These are phyloP conservation scores for Boletellus deceptivus DNA, from an alignment of 1,284 basidiomycete genomes.

Conservation along the genomic window DNA sequence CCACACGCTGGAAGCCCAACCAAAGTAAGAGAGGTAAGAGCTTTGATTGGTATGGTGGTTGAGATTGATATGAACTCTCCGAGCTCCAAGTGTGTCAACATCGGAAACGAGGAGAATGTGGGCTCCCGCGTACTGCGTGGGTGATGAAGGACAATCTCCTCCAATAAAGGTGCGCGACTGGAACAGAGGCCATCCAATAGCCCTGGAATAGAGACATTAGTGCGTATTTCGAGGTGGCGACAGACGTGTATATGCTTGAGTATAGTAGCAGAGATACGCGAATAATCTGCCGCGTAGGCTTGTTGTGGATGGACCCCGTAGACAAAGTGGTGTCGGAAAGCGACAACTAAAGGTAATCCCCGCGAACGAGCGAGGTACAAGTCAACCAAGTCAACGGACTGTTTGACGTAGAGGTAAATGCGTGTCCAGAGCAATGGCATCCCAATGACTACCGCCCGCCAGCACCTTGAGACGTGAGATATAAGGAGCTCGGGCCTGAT, in stretches of 20 bases:
- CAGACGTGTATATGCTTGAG: constrained; percentile 28
- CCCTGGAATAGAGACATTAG: constrained; percentile 26
- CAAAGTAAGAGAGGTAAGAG: constrained; percentile 27
- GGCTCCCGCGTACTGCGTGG: constrained; percentile 15
- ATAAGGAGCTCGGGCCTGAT: constrained; percentile 26
- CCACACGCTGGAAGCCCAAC: constrained; percentile 24
- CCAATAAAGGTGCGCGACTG: constrained; percentile 24
- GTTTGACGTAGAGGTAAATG: constrained; percentile 26
- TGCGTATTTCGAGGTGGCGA: constrained; percentile 27
- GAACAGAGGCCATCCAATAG: constrained; percentile 23
- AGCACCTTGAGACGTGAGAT: constrained; percentile 32
- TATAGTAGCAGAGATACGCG: constrained; percentile 23
- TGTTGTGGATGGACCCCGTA: constrained; percentile 20
- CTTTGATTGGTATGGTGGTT: constrained; percentile 14
- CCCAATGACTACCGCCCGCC: constrained; percentile 26
- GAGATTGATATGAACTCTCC: constrained; percentile 17
- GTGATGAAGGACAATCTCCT: constrained; percentile 26
- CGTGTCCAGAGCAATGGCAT: constrained; percentile 28
- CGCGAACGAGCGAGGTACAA: constrained; percentile 29
- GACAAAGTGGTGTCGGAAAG: constrained; percentile 25
- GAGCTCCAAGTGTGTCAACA: constrained; percentile 25
- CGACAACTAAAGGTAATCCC: constrained; percentile 23
- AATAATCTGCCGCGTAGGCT: constrained; percentile 20
- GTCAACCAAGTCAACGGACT: constrained; percentile 26
- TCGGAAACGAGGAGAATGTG: constrained; percentile 25